These are phyloP conservation scores for Boletus sp. DNA, from an alignment of 1,284 basidiomycete genomes.

Conservation along the genomic window DNA sequence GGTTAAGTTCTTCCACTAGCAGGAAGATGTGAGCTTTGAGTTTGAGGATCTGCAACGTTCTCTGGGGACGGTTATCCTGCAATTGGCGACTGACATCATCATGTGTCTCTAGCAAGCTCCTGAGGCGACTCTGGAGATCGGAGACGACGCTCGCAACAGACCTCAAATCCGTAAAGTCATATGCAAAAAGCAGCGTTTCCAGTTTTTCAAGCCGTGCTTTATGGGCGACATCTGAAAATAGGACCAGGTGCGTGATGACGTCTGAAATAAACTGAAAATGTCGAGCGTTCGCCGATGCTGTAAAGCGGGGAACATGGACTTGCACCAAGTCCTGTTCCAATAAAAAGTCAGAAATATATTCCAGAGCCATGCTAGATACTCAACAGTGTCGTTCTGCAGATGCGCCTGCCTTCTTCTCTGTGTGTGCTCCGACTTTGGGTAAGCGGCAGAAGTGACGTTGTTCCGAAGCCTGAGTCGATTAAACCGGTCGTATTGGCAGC, in stretches of 20 bases:
- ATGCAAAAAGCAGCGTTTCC: conserved; percentile 84
- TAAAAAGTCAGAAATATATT: conserved; percentile 13
- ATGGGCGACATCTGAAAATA: conserved; percentile 86
- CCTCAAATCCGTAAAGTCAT: conserved; percentile 82
- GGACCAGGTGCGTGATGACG: conserved; percentile 82
- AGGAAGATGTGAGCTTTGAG: conserved; percentile 74
- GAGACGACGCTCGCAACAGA: conserved; percentile 69
- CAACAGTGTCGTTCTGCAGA: conserved; percentile 76
- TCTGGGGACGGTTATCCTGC: conserved; percentile 41
- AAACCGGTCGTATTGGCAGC: conserved; percentile 90
- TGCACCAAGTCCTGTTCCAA: conserved; percentile 69
- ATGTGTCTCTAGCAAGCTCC: conserved; percentile 63
- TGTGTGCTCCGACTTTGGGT: conserved; percentile 33
- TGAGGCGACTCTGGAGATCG: conserved; percentile 72
- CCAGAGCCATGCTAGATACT: conserved; percentile 15
- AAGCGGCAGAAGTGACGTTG: conserved; percentile 51
- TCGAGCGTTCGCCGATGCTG: conserved; percentile 82
- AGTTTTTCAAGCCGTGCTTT: conserved; percentile 73
- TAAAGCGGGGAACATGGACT: conserved; percentile 80
- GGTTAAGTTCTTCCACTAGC: conserved; percentile 76
- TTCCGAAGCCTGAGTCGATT: conserved; percentile 85
- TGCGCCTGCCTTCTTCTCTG: conserved; percentile 52
- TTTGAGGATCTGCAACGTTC: conserved; percentile 60
- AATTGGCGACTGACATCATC: conserved; percentile 44
- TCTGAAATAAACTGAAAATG: conserved; percentile 89